Evolutionary conservation across 805 yeast genomes (phyloP).

Genomic region (Yueomyces sinensis): DNA sequence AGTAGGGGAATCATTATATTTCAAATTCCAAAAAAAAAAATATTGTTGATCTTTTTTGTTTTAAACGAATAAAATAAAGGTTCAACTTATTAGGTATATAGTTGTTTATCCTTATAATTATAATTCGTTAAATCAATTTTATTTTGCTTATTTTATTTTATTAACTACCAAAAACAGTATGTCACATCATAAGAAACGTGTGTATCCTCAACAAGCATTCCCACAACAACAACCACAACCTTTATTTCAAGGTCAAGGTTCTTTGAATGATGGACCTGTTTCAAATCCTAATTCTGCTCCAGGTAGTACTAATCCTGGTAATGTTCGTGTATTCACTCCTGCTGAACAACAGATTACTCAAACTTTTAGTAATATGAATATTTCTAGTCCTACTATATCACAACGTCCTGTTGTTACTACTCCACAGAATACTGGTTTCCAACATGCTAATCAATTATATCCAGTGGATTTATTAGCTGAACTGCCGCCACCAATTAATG

Average conservation of each 20-base stretch:
- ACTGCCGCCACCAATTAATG: constrained; percentile 81
- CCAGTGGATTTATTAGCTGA: constrained; percentile 75
- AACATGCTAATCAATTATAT: constrained; percentile 67
- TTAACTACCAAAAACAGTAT: too few relatives aligned
- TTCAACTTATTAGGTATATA: too few relatives aligned
- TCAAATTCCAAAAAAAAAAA: too few relatives aligned
- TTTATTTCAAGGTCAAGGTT: not conserved
- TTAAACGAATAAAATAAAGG: too few relatives aligned
- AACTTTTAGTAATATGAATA: constrained; percentile 22
- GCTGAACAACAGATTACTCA: constrained; percentile 18
- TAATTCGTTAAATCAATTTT: too few relatives aligned
- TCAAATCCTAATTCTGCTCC: constrained; percentile 1
- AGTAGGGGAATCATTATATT: too few relatives aligned
- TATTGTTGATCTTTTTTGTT: too few relatives aligned
- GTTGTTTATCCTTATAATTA: too few relatives aligned
- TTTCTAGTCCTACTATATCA: constrained; percentile 13
- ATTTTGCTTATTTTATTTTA: too few relatives aligned
- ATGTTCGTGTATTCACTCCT: constrained; percentile 16
- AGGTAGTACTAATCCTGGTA: too few relatives aligned
- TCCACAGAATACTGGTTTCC: constrained; percentile 7
- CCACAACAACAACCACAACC: constrained; percentile 2
- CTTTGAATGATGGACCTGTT: constrained; percentile 3
- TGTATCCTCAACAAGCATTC: constrained; percentile 28
- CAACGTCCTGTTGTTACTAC: constrained; percentile 4
- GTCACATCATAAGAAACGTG: constrained; percentile 32